These are phyloP conservation scores for Vanderwaltozyma verrucispora DNA, from an alignment of 805 yeast genomes.

Conservation along the genomic window DNA sequence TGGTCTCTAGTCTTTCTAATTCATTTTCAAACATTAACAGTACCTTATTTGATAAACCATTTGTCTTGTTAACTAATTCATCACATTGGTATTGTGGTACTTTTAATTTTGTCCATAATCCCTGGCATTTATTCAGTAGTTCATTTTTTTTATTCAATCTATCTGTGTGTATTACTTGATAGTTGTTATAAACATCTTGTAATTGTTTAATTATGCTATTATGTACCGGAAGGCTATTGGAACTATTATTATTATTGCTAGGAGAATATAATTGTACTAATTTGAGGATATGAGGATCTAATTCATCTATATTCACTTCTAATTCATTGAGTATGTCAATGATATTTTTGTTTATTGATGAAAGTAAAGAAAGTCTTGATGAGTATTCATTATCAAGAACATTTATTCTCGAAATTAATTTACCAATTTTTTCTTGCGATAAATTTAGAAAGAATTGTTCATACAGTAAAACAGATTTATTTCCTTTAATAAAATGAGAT, in stretches of 20 bases:
- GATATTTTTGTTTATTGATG: neutral
- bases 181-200: constrained; percentile 7
- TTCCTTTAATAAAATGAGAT: constrained; percentile 12
- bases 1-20: constrained; percentile 43
- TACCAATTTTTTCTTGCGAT: constrained; percentile 2
- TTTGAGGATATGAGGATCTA: constrained; percentile 5
- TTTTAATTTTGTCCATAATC: constrained; percentile 48
- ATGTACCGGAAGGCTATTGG: constrained; percentile 2
- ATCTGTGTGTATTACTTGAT: constrained; percentile 21
- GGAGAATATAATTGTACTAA: constrained; percentile 2
- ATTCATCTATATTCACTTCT: constrained; percentile 1
- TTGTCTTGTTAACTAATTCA: constrained; percentile 34
- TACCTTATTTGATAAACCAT: constrained; percentile 36
- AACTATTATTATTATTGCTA: neutral
- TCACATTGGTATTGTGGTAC: constrained; percentile 35
- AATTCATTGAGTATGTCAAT: constrained; percentile 1
- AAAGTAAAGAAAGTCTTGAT: neutral
- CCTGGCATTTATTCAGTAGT: constrained; percentile 33
- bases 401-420: neutral
- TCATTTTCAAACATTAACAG: constrained; percentile 46
- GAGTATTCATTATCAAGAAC: neutral
- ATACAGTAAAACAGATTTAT: constrained; percentile 14
- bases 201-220: constrained; percentile 6
- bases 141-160: constrained; percentile 29
- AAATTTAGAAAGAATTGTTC: constrained; percentile 16